Base-by-base conservation (phyloP, 148 eudicot species). In the Amaranthus cruentus region DNA sequence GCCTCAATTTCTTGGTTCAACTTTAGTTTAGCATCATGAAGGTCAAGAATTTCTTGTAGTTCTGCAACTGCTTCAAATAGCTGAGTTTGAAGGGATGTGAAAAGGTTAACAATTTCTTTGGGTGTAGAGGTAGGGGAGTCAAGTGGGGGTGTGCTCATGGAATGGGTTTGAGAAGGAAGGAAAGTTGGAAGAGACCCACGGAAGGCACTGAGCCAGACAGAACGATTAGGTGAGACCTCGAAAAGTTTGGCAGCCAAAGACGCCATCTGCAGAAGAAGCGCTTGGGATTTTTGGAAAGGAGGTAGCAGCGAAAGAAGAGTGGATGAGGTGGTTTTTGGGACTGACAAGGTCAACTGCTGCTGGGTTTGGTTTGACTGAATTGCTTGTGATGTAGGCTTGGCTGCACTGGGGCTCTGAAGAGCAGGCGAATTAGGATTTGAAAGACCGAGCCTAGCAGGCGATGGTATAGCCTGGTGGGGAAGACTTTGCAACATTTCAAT, bases 1-100 rank as follows among this genome's bases (percentile, higher is more conserved):
- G 87, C 76, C 67, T 80, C 66, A 64, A 89, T 83, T 73, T 91
- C 98, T 7, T 83, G 85, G 66, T 82, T 77, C 5, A 87, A 53
- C 79, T 91, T 91, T 62, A 85, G 88, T 70, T 88, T 91, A 52
- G 85, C 75, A 75, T 89, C 95, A 82, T 91, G 95, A 68, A 93
- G 97, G 80, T 94, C 93, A 44, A 91, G 90, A 55, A 94, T 88
- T 79, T 94, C 97, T 83, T 94, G 97, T 47, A 94, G 98, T 79
- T 94, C 91, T 1, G 90, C 87, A 77, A 91, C 93, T 3, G 97
- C 96, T 81, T 94, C 97, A 67, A 91, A 87, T 68, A 94, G 82
- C 66, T 91, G 98, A 50, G 90, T 83, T 73, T 94, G 97, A 64
- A 94, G 93, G 63, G 90, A 72, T 51, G 97, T 82, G 76, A 91